Percentiles rank a stretch among this genome's conserved stretches.
Conservation (phyloP, 1,284 basidiomycete genomes). For the Ganoderma sinense region DNA sequence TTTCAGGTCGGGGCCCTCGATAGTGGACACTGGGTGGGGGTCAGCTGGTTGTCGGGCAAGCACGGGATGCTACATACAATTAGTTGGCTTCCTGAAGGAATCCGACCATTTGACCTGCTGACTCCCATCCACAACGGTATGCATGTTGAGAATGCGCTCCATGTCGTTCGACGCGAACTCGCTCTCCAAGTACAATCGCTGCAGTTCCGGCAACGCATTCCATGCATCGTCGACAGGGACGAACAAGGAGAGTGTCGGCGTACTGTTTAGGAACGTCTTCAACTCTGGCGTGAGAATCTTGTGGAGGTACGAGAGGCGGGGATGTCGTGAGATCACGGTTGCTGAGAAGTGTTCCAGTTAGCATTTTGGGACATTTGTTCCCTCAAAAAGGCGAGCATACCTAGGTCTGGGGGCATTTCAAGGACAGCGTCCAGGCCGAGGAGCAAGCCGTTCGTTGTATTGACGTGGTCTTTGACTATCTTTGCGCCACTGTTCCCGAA, state of each 20-base stretch:
- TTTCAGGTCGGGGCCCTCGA: constrained; percentile 73
- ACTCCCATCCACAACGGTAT: constrained; percentile 59
- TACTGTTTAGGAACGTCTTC: constrained; percentile 60
- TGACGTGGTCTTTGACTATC: constrained; percentile 60
- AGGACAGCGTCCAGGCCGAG: constrained; percentile 82
- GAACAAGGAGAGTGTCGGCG: constrained; percentile 87
- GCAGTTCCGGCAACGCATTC: constrained; percentile 67
- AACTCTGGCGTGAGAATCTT: constrained; percentile 70
- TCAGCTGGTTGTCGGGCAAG: constrained; percentile 5
- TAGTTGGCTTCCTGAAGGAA: constrained; percentile 58
- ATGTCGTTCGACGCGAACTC: constrained; percentile 85
- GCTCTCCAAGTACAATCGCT: constrained; percentile 87
- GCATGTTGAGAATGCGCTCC: constrained; percentile 78
- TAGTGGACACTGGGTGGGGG: constrained; percentile 65
- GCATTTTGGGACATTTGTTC: constrained; percentile 7
- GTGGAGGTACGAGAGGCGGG: constrained; percentile 74
- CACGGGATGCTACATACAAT: constrained; percentile 54
- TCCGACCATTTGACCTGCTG: constrained; percentile 71
- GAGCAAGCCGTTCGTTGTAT: constrained; percentile 81
- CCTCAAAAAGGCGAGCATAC: constrained; percentile 50
- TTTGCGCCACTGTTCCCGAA: constrained; percentile 73
- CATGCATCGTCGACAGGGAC: constrained; percentile 88
- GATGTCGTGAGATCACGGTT: constrained; percentile 61
- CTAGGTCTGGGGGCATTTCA: constrained; percentile 77
- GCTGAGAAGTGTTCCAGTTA: constrained; percentile 47